Evolutionary conservation across 805 yeast genomes (phyloP), one percentile per base, ranked within the genome.

Genomic region (Kluyveromyces wickerhamii): DNA sequence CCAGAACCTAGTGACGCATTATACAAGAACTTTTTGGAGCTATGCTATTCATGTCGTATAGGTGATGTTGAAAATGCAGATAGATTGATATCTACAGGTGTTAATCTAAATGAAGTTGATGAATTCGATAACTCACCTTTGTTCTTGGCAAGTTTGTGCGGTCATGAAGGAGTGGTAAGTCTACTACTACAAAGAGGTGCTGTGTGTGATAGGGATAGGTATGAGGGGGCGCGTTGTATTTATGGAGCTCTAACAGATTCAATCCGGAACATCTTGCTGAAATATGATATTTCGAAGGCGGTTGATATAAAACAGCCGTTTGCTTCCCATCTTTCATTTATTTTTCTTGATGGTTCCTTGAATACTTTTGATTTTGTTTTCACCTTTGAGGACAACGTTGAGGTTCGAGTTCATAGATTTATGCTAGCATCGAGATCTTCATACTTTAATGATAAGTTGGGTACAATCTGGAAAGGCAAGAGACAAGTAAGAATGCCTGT

Each of bases 81-180:
- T 29, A 57, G 69, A 22, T 53, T 76, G 26, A 63, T 79, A 3
- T 59, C 74, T 1, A 65, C 69, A 7, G 80, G 79, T 1, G 68
- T 71, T 10, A 62, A 72, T 38, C 29, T 49, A 6, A 62, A 62
- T 37, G 52, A 61, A 35, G 72, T 74, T 21, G 94, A 83, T 51
- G 74, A 71, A 42, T 82, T 79, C 71, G 83, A 83, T 52, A 76
- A 79, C 49, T 71, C 87, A 2, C 92, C 94, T 1, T 62, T 83
- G 39, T 77, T 79, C 39, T 59, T 83, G 17, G 84, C 86, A 6
- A 73, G 83, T 12, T 50, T 82, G 9, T 82, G 94, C 60, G 94
- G 94, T 1, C 89, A 82, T 52, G 67, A 66, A 40, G 62, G 60
- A 1, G 66, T 83, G 4, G 92, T 83, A n/a, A 63, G 61, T 39